Evolutionary conservation across 176 grass and related monocot genomes (phyloP).

Genomic region (Puccinellia tenuiflora): DNA sequence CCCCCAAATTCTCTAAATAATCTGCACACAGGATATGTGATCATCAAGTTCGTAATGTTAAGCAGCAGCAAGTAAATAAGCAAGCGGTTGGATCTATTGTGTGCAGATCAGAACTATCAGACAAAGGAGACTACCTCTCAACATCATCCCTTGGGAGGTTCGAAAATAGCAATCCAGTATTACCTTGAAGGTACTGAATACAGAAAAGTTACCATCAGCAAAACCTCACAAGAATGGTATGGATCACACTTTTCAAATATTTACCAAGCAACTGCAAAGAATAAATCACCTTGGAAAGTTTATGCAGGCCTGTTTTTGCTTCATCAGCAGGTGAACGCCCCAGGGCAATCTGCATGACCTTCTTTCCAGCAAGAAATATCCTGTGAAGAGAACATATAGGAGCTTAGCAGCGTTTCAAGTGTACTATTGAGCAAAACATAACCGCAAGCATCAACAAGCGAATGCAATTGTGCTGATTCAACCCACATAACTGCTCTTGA

Average conservation of each 20-base stretch:
- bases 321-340: slow-evolving; percentile 77
- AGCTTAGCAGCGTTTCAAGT: background rate
- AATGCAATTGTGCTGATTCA: background rate
- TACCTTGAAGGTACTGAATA: slow-evolving; percentile 64
- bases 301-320: slow-evolving; percentile 60
- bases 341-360: slow-evolving; percentile 89
- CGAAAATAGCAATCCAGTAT: slow-evolving; percentile 70
- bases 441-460: background rate
- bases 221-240: background rate
- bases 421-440: background rate
- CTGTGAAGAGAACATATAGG: slow-evolving; percentile 18
- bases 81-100: background rate
- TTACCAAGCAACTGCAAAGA: background rate
- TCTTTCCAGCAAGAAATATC: slow-evolving; percentile 96
- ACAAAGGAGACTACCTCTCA: slow-evolving; percentile 48
- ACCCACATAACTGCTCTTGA: background rate
- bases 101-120: background rate
- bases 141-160: slow-evolving; percentile 81
- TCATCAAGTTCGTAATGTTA: background rate
- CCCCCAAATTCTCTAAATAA: slow-evolving; percentile 68
- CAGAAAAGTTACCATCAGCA: background rate
- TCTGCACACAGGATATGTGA: slow-evolving; percentile 28
- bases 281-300: slow-evolving; percentile 67
- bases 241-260: background rate
- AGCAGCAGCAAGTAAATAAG: background rate